These are phyloP conservation scores for Echria macrotheca DNA, from an alignment of 495 filamentous ascomycete species.

Conservation along the genomic window DNA sequence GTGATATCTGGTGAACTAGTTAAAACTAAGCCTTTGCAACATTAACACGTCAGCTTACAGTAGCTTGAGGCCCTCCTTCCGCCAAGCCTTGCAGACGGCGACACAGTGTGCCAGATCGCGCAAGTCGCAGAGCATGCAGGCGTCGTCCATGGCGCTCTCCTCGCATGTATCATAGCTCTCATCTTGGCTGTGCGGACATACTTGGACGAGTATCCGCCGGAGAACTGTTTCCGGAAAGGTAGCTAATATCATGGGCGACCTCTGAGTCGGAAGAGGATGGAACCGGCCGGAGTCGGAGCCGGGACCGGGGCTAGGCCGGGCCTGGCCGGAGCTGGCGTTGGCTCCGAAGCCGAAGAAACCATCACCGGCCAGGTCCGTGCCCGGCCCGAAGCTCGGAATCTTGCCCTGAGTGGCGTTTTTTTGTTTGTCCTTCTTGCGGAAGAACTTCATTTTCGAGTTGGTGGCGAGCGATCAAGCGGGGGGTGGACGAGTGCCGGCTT, in stretches of 20 bases:
- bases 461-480: neutral
- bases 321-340: constrained; percentile 11
- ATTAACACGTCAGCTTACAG: constrained; percentile 46
- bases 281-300: constrained; percentile 4
- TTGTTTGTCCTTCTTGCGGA: constrained; percentile 35
- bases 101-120: constrained; percentile 81
- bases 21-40: no score
- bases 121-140: constrained; percentile 93
- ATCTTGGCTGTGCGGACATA: constrained; percentile 81
- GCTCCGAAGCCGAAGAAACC: constrained; percentile 3
- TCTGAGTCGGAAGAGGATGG: constrained; percentile 18
- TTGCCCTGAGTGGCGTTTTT: constrained; percentile 14
- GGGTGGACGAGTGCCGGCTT: neutral
- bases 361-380: no score
- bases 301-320: constrained; percentile 4
- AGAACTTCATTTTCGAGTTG: constrained; percentile 36
- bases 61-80: constrained; percentile 44
- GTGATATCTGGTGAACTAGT: no score
- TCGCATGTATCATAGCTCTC: constrained; percentile 76
- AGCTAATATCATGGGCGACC: constrained; percentile 28
- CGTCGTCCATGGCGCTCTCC: constrained; percentile 72
- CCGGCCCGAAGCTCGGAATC: constrained; percentile 14
- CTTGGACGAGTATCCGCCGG: constrained; percentile 64
- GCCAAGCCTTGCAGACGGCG: constrained; percentile 70
- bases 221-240: constrained; percentile 60